These are phyloP conservation scores for Rasamsonia emersonii DNA, from an alignment of 2,329 filamentous ascomycete species.

Conservation along the genomic window DNA sequence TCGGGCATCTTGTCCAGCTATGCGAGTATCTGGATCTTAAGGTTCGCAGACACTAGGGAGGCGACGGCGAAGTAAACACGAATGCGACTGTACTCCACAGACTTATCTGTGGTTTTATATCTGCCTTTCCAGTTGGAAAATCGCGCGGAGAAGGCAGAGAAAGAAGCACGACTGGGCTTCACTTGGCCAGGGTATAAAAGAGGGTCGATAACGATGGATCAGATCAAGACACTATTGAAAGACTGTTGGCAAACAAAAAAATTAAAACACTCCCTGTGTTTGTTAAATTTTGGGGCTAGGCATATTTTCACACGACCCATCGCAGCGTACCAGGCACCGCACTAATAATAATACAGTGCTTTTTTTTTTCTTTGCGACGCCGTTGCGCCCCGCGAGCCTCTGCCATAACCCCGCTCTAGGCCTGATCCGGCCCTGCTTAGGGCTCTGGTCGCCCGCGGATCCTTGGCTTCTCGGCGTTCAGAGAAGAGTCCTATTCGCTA, in stretches of 20 bases:
- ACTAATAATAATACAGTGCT: conserved; percentile 1
- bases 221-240: too few relatives aligned
- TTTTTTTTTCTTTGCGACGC: neutral
- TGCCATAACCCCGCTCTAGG: conserved; percentile 1
- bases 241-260: conserved; percentile 1
- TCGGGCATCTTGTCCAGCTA: conserved; percentile 71
- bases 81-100: too few relatives aligned
- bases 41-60: neutral
- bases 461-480: neutral
- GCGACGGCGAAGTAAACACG: too few relatives aligned
- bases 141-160: too few relatives aligned
- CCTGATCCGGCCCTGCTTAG: neutral
- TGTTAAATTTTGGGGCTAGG: neutral
- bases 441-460: neutral
- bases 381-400: neutral
- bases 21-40: too few relatives aligned
- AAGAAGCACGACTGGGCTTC: too few relatives aligned
- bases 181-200: too few relatives aligned
- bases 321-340: too few relatives aligned
- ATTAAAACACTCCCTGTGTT: neutral
- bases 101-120: too few relatives aligned
- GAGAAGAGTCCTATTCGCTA: neutral
- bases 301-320: neutral
- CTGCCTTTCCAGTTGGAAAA: too few relatives aligned
- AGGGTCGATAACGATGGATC: too few relatives aligned